Evolutionary conservation across 129 eudicot genomes (phyloP), one percentile per base, ranked within the genome.

Genomic region (Artemisia argyi): DNA sequence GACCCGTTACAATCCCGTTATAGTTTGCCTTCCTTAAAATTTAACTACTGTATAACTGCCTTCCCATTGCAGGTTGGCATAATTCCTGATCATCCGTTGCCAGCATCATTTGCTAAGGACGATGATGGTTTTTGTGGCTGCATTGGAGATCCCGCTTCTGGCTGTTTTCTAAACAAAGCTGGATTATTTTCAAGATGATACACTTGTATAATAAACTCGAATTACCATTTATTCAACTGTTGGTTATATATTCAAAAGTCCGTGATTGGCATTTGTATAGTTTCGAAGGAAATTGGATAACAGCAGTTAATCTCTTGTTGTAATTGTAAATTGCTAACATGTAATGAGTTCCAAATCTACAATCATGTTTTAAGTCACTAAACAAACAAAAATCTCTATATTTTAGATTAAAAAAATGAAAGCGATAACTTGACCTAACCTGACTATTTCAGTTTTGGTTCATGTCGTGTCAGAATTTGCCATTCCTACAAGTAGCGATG

Each of bases 1-100:
- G 47, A 11, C 11, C 10, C 24, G 15, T 22, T 24, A 50, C 60
- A 7, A 9, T 10, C 20, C 22, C 51, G 8, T 10, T n/a, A 3
- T 6, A 47, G 5, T 69, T 52, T 16, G 9, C 17, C 16, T 15
- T 35, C 35, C 39, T 7, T 35, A 54, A 6, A 64, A 16, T 17
- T 16, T 76, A 20, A 47, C 16, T 54, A 44, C 39, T 64, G 48
- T 42, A 20, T 72, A 60, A 6, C 18, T 15, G 19, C 22, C 58
- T 26, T 9, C 74, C 3, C 16, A 26, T 1, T 73, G 24, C 58
- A 94, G 97, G 97, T 95, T 62, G 99, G 99, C 59, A 82, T 95
- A 73, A 86, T 83, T 73, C 99, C 99, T 12, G 97, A 95, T 76
- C 89, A 85, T 81, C 94, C 96, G 11, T 80, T 95, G 54, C 99